Evolutionary conservation across 2,329 filamentous ascomycete genomes (phyloP).

Genomic region (Xylaria multiplex): DNA sequence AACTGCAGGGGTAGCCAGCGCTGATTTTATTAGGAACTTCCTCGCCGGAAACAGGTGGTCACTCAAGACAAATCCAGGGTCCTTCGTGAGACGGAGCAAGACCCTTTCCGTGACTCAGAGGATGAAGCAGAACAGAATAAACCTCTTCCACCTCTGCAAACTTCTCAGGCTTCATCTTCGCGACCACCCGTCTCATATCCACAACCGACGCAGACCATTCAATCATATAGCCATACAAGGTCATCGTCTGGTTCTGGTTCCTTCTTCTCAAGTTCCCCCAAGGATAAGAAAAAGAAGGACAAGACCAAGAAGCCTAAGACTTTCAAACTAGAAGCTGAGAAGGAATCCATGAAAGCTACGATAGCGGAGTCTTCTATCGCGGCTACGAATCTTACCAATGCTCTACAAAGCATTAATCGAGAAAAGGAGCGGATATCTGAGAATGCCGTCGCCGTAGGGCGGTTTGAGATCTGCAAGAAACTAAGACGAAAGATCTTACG

Average conservation of each 20-base stretch:
- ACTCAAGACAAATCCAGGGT: constrained; percentile 85
- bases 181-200: constrained; percentile 44
- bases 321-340: constrained; percentile 89
- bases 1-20: neutral
- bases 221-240: constrained; percentile 54
- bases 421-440: constrained; percentile 89
- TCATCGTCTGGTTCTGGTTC: constrained; percentile 51
- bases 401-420: constrained; percentile 88
- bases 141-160: constrained; percentile 43
- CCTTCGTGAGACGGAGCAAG: constrained; percentile 77
- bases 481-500: constrained; percentile 85
- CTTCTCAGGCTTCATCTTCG: constrained; percentile 46
- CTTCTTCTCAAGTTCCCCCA: constrained; percentile 56
- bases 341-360: constrained; percentile 84
- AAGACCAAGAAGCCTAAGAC: constrained; percentile 62
- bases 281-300: constrained; percentile 62
- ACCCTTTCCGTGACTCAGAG: constrained; percentile 75
- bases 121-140: constrained; percentile 61
- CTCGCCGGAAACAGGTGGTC: constrained; percentile 74
- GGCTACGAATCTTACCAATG: constrained; percentile 89
- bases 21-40: constrained; percentile 62
- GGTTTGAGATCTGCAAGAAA: constrained; percentile 87
- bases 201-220: constrained; percentile 45
- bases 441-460: constrained; percentile 76
- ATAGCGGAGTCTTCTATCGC: constrained; percentile 91